A percentile compares a stretch with the other conserved stretches of the same genome.
phyloP scores from a whole-genome alignment of 2,329 filamentous ascomycete species.

The Colletotrichum chlorophyti region DNA sequence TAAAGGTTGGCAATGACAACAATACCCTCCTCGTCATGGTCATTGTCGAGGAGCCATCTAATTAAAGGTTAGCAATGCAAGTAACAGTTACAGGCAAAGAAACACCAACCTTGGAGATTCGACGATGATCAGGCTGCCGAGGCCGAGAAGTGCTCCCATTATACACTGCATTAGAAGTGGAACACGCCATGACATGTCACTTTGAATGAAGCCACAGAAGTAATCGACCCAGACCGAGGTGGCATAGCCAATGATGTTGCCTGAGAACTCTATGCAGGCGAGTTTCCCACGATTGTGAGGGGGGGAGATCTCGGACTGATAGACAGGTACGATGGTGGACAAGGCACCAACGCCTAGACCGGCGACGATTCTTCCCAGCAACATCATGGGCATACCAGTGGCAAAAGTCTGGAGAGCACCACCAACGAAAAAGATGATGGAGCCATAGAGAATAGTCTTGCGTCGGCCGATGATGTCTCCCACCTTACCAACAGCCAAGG shows the following conservation, averaged over 20 bases:
- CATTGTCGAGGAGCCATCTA: slow-evolving; percentile 96
- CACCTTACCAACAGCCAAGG: slow-evolving; percentile 82
- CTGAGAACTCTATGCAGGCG: slow-evolving; percentile 97
- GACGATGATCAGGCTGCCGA: slow-evolving; percentile 91
- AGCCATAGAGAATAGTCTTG: slow-evolving; percentile 91
- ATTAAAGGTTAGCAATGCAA: slow-evolving; percentile 1
- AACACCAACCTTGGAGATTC: slow-evolving; percentile 85
- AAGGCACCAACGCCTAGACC: slow-evolving; percentile 87
- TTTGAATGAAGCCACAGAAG: slow-evolving; percentile 89
- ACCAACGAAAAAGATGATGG: slow-evolving; percentile 83
- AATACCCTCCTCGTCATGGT: slow-evolving; percentile 97
- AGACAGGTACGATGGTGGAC: slow-evolving; percentile 91
- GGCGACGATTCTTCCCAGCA: slow-evolving; percentile 80
- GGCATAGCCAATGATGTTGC: slow-evolving; percentile 95
- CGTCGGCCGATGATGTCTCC: slow-evolving; percentile 92
- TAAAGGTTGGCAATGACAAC: slow-evolving; percentile 98
- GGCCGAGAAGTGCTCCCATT: slow-evolving; percentile 85
- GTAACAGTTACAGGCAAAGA: background rate
- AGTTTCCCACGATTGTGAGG: slow-evolving; percentile 95
- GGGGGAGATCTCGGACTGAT: slow-evolving; percentile 94
- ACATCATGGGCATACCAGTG: slow-evolving; percentile 88
- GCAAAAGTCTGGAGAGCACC: slow-evolving; percentile 86
- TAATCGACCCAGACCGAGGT: slow-evolving; percentile 99
- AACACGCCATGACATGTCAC: slow-evolving; percentile 86
- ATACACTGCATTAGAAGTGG: slow-evolving; percentile 91